Percentiles rank a stretch among this genome's conserved stretches.
Evolutionary conservation across 116 monocot genomes (phyloP).

Genomic region (Zostera marina): DNA sequence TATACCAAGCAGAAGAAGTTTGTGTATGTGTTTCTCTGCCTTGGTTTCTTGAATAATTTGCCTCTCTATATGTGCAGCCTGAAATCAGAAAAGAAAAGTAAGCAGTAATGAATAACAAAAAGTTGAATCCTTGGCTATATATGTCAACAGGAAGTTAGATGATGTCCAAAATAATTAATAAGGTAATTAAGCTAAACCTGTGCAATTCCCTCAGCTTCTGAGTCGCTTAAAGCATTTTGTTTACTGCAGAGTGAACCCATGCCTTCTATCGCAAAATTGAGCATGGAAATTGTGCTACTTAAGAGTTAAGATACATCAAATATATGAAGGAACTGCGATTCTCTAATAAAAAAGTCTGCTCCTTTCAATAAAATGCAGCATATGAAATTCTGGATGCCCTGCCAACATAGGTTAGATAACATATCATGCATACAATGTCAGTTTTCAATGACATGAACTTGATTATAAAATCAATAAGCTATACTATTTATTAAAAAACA

Average conservation of each 20-base stretch:
- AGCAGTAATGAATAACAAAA: background rate
- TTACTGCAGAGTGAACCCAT: constrained; percentile 81
- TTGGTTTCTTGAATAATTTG: constrained; percentile 77
- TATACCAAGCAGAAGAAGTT: constrained; percentile 73
- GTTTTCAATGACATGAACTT: background rate
- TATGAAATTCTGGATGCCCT: constrained; percentile 1
- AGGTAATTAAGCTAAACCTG: constrained; percentile 21
- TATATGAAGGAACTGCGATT: constrained; percentile 1
- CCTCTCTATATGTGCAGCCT: constrained; percentile 82
- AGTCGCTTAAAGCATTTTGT: constrained; percentile 43
- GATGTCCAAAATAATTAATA: background rate
- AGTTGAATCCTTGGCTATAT: background rate
- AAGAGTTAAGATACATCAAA: constrained; percentile 3
- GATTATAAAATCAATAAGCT: background rate
- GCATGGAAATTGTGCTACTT: constrained; percentile 22
- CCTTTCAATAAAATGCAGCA: background rate
- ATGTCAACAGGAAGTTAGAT: background rate
- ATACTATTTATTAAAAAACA: background rate
- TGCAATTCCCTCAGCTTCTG: constrained; percentile 43
- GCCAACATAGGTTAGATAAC: background rate
- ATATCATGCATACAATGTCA: background rate
- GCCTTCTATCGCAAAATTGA: constrained; percentile 32
- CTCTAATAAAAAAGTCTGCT: background rate
- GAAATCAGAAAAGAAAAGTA: constrained; percentile 7
- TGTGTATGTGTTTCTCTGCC: constrained; percentile 87